These are phyloP conservation scores for Trypanosoma caninum DNA, from an alignment of 208 protist species.

Conservation along the genomic window DNA sequence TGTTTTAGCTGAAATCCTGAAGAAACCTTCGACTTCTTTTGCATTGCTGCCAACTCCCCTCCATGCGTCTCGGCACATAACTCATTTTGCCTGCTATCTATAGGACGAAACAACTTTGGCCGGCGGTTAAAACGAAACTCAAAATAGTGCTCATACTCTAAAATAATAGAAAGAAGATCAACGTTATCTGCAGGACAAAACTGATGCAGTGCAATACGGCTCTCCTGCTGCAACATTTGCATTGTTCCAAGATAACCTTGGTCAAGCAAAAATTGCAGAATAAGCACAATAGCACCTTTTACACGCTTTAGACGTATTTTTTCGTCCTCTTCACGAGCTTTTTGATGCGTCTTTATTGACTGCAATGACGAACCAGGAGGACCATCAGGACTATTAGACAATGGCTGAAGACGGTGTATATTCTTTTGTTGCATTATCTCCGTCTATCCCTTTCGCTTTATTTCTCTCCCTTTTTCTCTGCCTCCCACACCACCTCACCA, in stretches of 20 bases:
- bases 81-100: constrained; percentile 14
- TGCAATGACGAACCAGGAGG: constrained; percentile 65
- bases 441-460: not conserved
- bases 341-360: constrained; percentile 76
- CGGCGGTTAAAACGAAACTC: constrained; percentile 80
- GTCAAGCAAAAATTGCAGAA: constrained; percentile 82
- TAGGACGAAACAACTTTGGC: constrained; percentile 73
- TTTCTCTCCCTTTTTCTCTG: not conserved
- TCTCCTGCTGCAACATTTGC: constrained; percentile 82
- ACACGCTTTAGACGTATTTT: constrained; percentile 62
- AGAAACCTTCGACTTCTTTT: not conserved
- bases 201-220: constrained; percentile 60
- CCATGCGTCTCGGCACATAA: constrained; percentile 16
- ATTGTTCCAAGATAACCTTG: constrained; percentile 75
- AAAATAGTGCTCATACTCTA: constrained; percentile 89
- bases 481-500: not conserved
- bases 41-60: constrained; percentile 27
- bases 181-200: constrained; percentile 87
- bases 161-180: constrained; percentile 72
- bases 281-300: constrained; percentile 74
- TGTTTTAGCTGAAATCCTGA: not conserved
- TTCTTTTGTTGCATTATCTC: constrained; percentile 11
- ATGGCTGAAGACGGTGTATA: constrained; percentile 43
- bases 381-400: constrained; percentile 59
- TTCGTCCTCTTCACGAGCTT: constrained; percentile 80